These are phyloP conservation scores for Chrysoporthe cubensis DNA, from an alignment of 2,329 filamentous ascomycete genomes.

Conservation along the genomic window DNA sequence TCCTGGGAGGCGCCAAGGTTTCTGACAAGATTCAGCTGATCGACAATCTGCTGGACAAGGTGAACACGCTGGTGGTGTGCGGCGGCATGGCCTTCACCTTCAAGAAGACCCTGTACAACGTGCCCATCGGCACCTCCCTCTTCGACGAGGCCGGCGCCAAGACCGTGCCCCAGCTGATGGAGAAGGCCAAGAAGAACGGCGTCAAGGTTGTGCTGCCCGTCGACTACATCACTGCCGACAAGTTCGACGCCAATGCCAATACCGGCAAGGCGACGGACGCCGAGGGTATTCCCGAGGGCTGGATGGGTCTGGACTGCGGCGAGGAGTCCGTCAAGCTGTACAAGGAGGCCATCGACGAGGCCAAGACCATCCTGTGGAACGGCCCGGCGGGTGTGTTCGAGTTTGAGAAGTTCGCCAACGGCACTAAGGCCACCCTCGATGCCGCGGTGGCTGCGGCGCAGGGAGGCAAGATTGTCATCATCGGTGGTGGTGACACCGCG, in stretches of 20 bases:
- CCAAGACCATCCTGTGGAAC: slow-evolving; percentile 99
- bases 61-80: slow-evolving; percentile 94
- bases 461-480: slow-evolving; percentile 94
- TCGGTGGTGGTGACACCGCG: slow-evolving; percentile 96
- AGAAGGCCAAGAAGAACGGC: slow-evolving; percentile 95
- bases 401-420: slow-evolving; percentile 89
- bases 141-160: slow-evolving; percentile 94
- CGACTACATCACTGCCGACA: slow-evolving; percentile 96
- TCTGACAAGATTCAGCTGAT: slow-evolving; percentile 99
- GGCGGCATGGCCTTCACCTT: slow-evolving; percentile 99
- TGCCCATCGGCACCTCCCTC: slow-evolving; percentile 87
- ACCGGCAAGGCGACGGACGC: slow-evolving; percentile 82
- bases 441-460: slow-evolving; percentile 81
- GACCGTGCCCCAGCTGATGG: slow-evolving; percentile 83
- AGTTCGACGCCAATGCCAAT: slow-evolving; percentile 85
- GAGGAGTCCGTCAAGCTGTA: slow-evolving; percentile 86
- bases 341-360: slow-evolving; percentile 82
- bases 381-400: slow-evolving; percentile 97
- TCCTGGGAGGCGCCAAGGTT: slow-evolving; percentile 97
- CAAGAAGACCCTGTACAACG: slow-evolving; percentile 95
- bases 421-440: slow-evolving; percentile 90
- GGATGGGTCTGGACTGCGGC: slow-evolving; percentile 97
- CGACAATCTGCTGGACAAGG: slow-evolving; percentile 97
- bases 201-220: slow-evolving; percentile 94
- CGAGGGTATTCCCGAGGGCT: slow-evolving; percentile 91